Evolutionary conservation across 768 basidiomycete genomes (phyloP), one percentile per base, ranked within the genome.

Genomic region (Tulasnella sp.): DNA sequence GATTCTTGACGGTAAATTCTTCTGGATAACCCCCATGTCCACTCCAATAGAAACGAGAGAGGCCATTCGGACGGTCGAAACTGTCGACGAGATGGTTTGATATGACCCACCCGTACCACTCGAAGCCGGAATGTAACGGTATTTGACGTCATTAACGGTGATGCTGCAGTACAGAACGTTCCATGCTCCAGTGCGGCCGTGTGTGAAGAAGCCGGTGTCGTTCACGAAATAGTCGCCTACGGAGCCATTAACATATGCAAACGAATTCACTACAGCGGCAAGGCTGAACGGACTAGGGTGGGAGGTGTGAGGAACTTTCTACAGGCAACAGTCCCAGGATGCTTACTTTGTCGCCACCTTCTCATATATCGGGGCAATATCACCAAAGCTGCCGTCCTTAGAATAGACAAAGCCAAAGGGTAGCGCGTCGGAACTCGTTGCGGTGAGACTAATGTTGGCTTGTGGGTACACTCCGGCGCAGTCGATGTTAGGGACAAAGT

Each of bases 81-180:
- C 10, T 5, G 11, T 18, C 15, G 13, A 73, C 13, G 72, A 73
- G 16, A 42, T 20, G 1, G n/a, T 42, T 13, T 73, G 32, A 13
- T 37, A 73, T 18, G 72, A 42, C 26, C 70, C 70, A 4, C 29
- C 29, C 6, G 29, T n/a, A 7, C 29, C n/a, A 10, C 13, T 32
- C 7, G 70, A 37, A 20, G 70, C 70, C 5, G 35, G 29, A 29
- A 29, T 16, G 72, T 73, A 73, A 23, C 40, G 35, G 39, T 73
- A 73, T 6, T 29, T 42, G 35, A 73, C 72, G 13, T 73, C 72
- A 6, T 29, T 15, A 10, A 73, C 40, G 13, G 72, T 37, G 15
- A 0, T 46, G 40, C 44, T 73, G 39, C 72, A 73, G 39, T 73
- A 73, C n/a, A 73, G 13, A 11, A 73, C 46, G 23, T 73, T 73